Evolutionary conservation across 164 flowering plant species (phyloP).

Genomic region (Santalum album): DNA sequence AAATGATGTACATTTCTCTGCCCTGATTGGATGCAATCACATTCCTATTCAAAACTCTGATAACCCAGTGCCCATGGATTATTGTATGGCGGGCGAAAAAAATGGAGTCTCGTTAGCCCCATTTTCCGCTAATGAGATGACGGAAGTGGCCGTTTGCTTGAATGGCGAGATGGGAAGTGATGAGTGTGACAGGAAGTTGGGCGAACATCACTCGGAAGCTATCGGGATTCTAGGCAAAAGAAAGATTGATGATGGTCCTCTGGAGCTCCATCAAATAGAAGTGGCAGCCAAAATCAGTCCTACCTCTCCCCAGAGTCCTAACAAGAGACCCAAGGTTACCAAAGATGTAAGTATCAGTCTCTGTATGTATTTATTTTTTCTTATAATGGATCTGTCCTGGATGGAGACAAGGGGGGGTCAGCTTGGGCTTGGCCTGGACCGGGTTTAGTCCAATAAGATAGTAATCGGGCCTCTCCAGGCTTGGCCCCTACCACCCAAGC

Average conservation of each 20-base stretch:
- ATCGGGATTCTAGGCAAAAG: slow-evolving; percentile 17
- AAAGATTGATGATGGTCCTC: slow-evolving; percentile 10
- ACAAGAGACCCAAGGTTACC: slow-evolving; percentile 28
- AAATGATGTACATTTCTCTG: slow-evolving; percentile 10
- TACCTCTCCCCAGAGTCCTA: slow-evolving; percentile 12
- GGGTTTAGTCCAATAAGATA: too few relatives aligned
- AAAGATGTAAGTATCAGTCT: slow-evolving; percentile 25
- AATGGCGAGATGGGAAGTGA: slow-evolving; percentile 8
- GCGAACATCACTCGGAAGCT: slow-evolving; percentile 1
- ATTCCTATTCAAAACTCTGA: slow-evolving; percentile 3
- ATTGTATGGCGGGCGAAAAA: slow-evolving; percentile 5
- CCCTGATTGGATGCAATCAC: slow-evolving; percentile 1
- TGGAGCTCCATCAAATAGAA: neutral
- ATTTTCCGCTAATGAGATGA: slow-evolving; percentile 7
- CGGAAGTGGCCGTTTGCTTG: slow-evolving; percentile 6
- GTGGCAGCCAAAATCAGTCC: neutral
- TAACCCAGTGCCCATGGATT: slow-evolving; percentile 12
- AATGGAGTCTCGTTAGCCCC: slow-evolving; percentile 5
- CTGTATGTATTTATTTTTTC: neutral
- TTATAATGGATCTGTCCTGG: too few relatives aligned
- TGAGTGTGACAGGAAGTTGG: neutral
- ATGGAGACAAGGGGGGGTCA: too few relatives aligned
- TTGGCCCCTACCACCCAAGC: too few relatives aligned
- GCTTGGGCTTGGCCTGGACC: too few relatives aligned
- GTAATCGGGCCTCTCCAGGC: too few relatives aligned